Evolutionary conservation across 495 filamentous ascomycete genomes (phyloP).

Genomic region (Articulospora tetracladia): DNA sequence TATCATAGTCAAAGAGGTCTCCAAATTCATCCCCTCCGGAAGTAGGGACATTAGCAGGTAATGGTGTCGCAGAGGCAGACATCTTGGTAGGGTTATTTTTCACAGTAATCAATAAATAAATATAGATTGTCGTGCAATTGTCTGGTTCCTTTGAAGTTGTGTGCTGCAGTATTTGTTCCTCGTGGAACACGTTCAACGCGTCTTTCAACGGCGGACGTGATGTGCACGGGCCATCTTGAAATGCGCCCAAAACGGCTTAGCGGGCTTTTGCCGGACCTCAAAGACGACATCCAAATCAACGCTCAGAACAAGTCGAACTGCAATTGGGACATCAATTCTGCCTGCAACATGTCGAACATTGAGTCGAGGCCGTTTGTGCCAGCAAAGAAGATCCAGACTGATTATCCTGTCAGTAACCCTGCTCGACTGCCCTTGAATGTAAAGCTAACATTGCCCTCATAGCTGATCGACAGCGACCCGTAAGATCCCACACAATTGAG

Average conservation of each 20-base stretch:
- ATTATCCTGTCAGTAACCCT: slow-evolving; percentile 67
- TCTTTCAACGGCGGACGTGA: not conserved
- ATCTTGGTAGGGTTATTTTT: slow-evolving; percentile 8
- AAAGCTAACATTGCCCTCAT: slow-evolving; percentile 23
- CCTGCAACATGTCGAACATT: slow-evolving; percentile 54
- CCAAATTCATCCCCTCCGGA: slow-evolving; percentile 34
- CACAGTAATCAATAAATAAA: not conserved
- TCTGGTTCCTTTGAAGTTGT: no score
- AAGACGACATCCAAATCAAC: slow-evolving; percentile 10
- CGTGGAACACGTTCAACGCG: not conserved
- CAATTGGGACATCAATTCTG: slow-evolving; percentile 30
- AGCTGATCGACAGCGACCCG: slow-evolving; percentile 99
- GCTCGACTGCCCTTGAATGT: not conserved
- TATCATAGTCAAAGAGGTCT: slow-evolving; percentile 71
- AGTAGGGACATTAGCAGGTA: slow-evolving; percentile 18
- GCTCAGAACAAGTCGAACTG: slow-evolving; percentile 3
- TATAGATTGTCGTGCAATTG: not conserved
- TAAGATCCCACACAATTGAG: slow-evolving; percentile 43
- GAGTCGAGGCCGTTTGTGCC: slow-evolving; percentile 61
- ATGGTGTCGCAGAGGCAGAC: slow-evolving; percentile 11
- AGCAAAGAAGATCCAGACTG: slow-evolving; percentile 67
- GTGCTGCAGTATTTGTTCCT: no score
- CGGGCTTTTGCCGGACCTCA: slow-evolving; percentile 15
- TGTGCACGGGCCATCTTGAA: not conserved
- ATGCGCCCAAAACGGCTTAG: slow-evolving; percentile 15